These are phyloP conservation scores for Exophiala spinifera DNA, from an alignment of 2,329 filamentous ascomycete species.

Conservation along the genomic window DNA sequence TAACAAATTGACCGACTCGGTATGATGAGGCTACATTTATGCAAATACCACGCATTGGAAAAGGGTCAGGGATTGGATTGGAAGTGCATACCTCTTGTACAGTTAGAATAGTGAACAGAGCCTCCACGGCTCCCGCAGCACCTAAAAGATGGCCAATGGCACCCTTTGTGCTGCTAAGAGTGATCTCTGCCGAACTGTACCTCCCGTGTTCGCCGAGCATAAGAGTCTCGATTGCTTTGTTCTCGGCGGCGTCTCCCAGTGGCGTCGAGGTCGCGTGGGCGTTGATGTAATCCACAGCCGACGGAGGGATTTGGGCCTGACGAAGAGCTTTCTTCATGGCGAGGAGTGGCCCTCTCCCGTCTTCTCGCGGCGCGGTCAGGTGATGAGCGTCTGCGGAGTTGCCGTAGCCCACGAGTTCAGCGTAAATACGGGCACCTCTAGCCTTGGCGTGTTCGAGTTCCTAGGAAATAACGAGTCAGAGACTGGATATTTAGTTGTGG, in stretches of 20 bases:
- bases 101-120: constrained; percentile 77
- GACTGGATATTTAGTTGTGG: constrained; percentile 6
- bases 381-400: constrained; percentile 88
- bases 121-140: constrained; percentile 86
- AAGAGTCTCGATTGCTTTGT: constrained; percentile 72
- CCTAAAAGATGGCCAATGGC: constrained; percentile 88
- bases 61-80: too few relatives aligned
- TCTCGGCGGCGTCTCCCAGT: constrained; percentile 84
- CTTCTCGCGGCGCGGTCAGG: constrained; percentile 82
- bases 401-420: constrained; percentile 85
- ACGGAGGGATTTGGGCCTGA: constrained; percentile 66
- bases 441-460: constrained; percentile 82
- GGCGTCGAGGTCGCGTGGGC: constrained; percentile 72
- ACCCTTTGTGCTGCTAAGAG: constrained; percentile 91
- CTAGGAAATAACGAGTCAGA: constrained; percentile 35
- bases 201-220: constrained; percentile 72
- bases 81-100: constrained; percentile 73
- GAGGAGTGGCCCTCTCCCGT: constrained; percentile 75
- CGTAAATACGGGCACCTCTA: constrained; percentile 78
- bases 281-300: constrained; percentile 83
- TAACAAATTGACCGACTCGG: too few relatives aligned
- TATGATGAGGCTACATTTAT: too few relatives aligned
- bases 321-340: constrained; percentile 83
- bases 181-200: constrained; percentile 60
- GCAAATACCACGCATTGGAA: too few relatives aligned